Evolutionary conservation across 768 basidiomycete genomes (phyloP).

Genomic region (Royoungia palumana): DNA sequence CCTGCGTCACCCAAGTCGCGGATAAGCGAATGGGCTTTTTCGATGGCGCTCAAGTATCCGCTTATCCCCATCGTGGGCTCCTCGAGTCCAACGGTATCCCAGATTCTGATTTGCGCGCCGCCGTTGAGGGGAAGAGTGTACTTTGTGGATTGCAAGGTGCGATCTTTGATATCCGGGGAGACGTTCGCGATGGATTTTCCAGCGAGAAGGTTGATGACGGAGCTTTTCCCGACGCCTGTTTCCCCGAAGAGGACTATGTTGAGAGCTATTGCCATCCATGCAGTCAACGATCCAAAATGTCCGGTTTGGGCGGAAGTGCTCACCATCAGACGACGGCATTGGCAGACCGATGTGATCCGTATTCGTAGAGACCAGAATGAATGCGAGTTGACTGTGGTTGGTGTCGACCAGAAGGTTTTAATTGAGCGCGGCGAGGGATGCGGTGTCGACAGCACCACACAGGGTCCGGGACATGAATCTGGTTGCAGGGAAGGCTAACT

Average conservation of each 20-base stretch:
- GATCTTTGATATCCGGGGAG: conserved; percentile 32
- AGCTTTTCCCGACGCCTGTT: conserved; percentile 40
- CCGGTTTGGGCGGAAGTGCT: conserved; percentile 1
- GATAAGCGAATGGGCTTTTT: conserved; percentile 28
- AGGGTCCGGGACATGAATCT: not conserved
- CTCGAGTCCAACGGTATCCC: conserved; percentile 32
- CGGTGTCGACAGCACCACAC: not conserved
- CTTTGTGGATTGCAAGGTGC: conserved; percentile 31
- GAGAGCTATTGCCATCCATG: conserved; percentile 8
- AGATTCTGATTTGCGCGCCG: conserved; percentile 16
- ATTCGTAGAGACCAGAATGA: conserved; percentile 8
- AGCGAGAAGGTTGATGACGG: conserved; percentile 42
- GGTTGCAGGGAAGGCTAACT: not conserved
- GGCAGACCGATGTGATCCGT: not conserved
- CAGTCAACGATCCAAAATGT: not conserved
- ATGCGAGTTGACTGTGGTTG: not conserved
- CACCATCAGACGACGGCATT: conserved; percentile 22
- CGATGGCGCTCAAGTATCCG: conserved; percentile 27
- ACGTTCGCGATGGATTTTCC: conserved; percentile 26
- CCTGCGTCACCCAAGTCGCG: conserved; percentile 23
- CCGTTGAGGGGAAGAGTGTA: conserved; percentile 19
- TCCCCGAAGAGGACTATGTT: conserved; percentile 33
- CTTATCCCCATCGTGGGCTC: conserved; percentile 28
- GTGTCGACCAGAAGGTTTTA: conserved; percentile 5
- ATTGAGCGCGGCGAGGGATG: conserved; percentile 1